phyloP scores from a whole-genome alignment of 768 basidiomycete species.

The Suillus discolor region DNA sequence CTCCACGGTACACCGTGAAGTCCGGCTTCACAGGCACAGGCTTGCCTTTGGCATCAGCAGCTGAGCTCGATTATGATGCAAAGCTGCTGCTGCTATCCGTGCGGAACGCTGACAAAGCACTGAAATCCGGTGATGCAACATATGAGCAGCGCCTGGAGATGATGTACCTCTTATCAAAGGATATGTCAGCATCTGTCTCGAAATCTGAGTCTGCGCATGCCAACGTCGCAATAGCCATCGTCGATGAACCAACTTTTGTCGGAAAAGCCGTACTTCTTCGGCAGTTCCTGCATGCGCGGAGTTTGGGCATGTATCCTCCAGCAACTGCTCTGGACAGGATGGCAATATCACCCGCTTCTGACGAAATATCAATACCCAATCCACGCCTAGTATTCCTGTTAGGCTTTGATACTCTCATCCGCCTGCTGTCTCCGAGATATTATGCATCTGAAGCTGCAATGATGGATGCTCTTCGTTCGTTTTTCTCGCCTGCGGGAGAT shows the following conservation, averaged over 20 bases:
- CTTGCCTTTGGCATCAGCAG: conserved; percentile 3
- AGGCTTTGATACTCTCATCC: conserved; percentile 84
- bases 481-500: conserved; percentile 60
- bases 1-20: conserved; percentile 11
- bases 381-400: conserved; percentile 69
- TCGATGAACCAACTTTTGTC: conserved; percentile 88
- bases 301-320: conserved; percentile 14
- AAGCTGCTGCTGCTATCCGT: conserved; percentile 81
- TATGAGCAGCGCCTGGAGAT: conserved; percentile 82
- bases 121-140: conserved; percentile 72
- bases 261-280: conserved; percentile 70
- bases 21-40: not conserved
- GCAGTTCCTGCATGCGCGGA: conserved; percentile 43
- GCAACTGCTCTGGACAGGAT: conserved; percentile 18
- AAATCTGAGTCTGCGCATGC: conserved; percentile 10
- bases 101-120: conserved; percentile 82
- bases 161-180: conserved; percentile 71
- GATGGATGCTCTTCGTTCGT: conserved; percentile 52
- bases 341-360: conserved; percentile 17
- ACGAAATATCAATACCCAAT: conserved; percentile 12
- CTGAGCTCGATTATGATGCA: conserved; percentile 60
- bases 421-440: conserved; percentile 76
- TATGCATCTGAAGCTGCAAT: conserved; percentile 61
- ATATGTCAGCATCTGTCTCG: conserved; percentile 30
- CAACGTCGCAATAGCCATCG: conserved; percentile 77